Conservation (phyloP, 192 early-diverging fungal species). For the Coemansia sp. region DNA sequence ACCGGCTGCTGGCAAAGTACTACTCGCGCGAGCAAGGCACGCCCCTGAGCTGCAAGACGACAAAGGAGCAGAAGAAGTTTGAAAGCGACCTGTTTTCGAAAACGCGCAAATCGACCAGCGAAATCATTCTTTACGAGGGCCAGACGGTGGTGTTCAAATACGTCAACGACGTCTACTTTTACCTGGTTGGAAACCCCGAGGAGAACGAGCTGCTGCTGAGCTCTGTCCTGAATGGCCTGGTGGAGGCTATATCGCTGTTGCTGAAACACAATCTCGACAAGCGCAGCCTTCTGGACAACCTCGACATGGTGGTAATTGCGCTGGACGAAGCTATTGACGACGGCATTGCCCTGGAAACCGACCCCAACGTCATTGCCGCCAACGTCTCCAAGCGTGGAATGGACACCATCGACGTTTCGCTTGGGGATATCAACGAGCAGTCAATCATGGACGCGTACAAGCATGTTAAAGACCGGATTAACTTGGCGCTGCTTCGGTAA, state of each 20-base stretch:
- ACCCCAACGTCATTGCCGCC: slow-evolving; percentile 69
- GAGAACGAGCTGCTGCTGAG: slow-evolving; percentile 92
- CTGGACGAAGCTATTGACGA: slow-evolving; percentile 96
- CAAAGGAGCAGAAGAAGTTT: slow-evolving; percentile 87
- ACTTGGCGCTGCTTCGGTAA: slow-evolving; percentile 63
- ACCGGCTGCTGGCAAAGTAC: slow-evolving; percentile 92
- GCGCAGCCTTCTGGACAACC: slow-evolving; percentile 82
- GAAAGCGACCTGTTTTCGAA: slow-evolving; percentile 91
- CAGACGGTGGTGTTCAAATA: slow-evolving; percentile 86
- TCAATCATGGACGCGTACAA: slow-evolving; percentile 72
- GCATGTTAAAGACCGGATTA: slow-evolving; percentile 72
- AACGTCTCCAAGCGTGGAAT: slow-evolving; percentile 74
- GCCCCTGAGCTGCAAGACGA: slow-evolving; percentile 24
- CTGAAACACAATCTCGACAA: slow-evolving; percentile 92
- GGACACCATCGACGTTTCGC: slow-evolving; percentile 68
- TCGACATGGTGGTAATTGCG: slow-evolving; percentile 86
- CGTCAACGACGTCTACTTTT: slow-evolving; percentile 85
- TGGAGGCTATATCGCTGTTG: slow-evolving; percentile 80
- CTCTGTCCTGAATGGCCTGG: slow-evolving; percentile 72
- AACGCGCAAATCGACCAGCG: slow-evolving; percentile 75
- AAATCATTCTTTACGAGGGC: slow-evolving; percentile 92
- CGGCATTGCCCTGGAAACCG: slow-evolving; percentile 76
- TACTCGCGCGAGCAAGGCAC: slow-evolving; percentile 54
- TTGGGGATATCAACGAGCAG: slow-evolving; percentile 66
- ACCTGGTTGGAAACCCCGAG: slow-evolving; percentile 83